These are phyloP conservation scores for Kwoniella sp. DNA, from an alignment of 768 basidiomycete species.

Conservation along the genomic window DNA sequence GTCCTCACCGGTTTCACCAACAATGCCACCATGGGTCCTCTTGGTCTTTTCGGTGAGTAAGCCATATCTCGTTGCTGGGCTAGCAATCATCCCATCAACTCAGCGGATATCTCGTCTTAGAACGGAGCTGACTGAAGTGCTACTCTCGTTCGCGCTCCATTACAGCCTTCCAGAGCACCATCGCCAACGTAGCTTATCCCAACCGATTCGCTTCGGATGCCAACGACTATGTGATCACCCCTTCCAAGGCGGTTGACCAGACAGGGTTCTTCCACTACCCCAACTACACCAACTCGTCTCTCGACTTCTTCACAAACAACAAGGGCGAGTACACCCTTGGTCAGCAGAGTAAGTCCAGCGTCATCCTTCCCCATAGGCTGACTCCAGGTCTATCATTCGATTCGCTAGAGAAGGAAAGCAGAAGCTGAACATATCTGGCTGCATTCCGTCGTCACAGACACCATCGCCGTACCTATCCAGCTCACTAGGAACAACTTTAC, in stretches of 20 bases:
- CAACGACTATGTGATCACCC: slow-evolving; percentile 40
- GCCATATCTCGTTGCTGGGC: background rate
- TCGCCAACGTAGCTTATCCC: slow-evolving; percentile 40
- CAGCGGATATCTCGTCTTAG: too few relatives aligned
- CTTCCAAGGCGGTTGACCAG: slow-evolving; percentile 31
- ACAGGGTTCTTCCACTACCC: slow-evolving; percentile 43
- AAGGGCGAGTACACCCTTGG: slow-evolving; percentile 47
- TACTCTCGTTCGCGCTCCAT: too few relatives aligned
- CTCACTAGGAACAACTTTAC: slow-evolving; percentile 22
- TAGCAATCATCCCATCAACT: background rate
- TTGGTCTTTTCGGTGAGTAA: slow-evolving; percentile 24
- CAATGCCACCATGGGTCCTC: slow-evolving; percentile 37
- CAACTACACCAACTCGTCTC: slow-evolving; percentile 37
- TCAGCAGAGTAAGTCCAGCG: slow-evolving; percentile 30
- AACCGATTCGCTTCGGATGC: slow-evolving; percentile 27
- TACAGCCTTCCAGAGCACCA: slow-evolving; percentile 30
- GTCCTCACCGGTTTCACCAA: slow-evolving; percentile 43
- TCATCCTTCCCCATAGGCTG: too few relatives aligned
- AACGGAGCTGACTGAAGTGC: too few relatives aligned
- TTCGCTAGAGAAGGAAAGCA: too few relatives aligned
- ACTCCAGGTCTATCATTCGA: background rate
- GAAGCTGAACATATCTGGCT: slow-evolving; percentile 9
- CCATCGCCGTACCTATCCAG: slow-evolving; percentile 23
- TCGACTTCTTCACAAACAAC: slow-evolving; percentile 33
- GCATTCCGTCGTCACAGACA: too few relatives aligned